These are phyloP conservation scores for Triticum timopheevii DNA, from an alignment of 176 grass and related monocot genomes.

Conservation along the genomic window DNA sequence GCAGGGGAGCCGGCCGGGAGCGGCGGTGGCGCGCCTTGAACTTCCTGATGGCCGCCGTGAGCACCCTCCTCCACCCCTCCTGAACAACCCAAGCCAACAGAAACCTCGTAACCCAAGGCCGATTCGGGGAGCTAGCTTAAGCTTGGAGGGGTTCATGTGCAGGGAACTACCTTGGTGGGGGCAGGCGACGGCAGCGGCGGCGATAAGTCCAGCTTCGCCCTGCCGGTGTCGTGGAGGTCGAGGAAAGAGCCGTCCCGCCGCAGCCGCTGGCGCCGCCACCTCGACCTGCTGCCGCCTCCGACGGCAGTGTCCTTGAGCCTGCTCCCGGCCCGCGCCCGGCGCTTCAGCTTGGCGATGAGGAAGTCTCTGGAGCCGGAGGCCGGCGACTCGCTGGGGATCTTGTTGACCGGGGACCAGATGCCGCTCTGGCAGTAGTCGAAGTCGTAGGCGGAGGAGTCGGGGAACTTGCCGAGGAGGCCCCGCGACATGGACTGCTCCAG, in stretches of 20 bases:
- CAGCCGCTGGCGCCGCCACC: slow-evolving; percentile 34
- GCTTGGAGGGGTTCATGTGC: not conserved
- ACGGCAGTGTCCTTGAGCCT: not conserved
- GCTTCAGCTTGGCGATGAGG: slow-evolving; percentile 47
- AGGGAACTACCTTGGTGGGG: slow-evolving; percentile 38
- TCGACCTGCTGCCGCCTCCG: slow-evolving; percentile 11
- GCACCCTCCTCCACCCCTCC: slow-evolving; percentile 52
- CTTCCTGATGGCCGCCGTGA: slow-evolving; percentile 59
- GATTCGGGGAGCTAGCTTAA: slow-evolving; percentile 2
- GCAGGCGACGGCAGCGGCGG: slow-evolving; percentile 31
- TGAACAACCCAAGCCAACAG: slow-evolving; percentile 12
- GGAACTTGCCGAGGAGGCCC: slow-evolving; percentile 80
- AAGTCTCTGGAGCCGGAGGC: slow-evolving; percentile 26
- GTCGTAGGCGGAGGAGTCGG: slow-evolving; percentile 70
- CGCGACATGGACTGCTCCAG: slow-evolving; percentile 72
- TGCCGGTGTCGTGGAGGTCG: slow-evolving; percentile 34
- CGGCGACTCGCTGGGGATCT: slow-evolving; percentile 46
- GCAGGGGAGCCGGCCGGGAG: slow-evolving; percentile 35
- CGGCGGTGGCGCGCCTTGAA: slow-evolving; percentile 63
- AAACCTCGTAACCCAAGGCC: not conserved
- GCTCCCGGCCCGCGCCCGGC: slow-evolving; percentile 31
- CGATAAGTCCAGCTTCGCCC: slow-evolving; percentile 33
- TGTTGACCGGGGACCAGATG: slow-evolving; percentile 89
- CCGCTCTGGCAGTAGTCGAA: slow-evolving; percentile 97
- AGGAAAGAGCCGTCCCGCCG: slow-evolving; percentile 44